Evolutionary conservation across 768 basidiomycete species (phyloP), one percentile per base, ranked within the genome.

Genomic region (Calocybe gangraenosa): DNA sequence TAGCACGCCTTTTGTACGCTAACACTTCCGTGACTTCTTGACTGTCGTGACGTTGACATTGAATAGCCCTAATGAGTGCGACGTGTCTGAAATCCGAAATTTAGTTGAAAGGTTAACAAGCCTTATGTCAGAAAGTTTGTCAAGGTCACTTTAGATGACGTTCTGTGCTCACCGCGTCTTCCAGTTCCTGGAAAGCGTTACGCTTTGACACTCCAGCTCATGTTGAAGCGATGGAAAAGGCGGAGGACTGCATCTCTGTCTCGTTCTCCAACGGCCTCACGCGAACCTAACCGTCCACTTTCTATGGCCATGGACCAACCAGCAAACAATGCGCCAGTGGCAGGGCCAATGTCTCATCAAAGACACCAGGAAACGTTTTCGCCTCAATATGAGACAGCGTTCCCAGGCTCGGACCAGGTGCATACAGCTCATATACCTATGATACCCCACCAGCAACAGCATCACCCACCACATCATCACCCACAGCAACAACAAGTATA

Each of bases 101-200:
- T 81, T 87, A 56, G 86, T 96, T 5, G 90, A 93, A 59, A 79
- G 79, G 34, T 70, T 97, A 2, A 82, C 86, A 0, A 71, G 65
- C 33, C 70, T 92, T 14, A 79, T 97, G 70, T 79, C 87, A 1
- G 79, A 84, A 62, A 85, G 92, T 94, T 60, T 57, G 81, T 63
- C 21, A 40, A 41, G 31, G 39, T 35, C 37, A 15, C 21, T 43
- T 15, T 33, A 8, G 13, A 34, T 17, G 20, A 19, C 1, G 5
- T 40, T 33, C 36, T 28, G 23, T 34, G 36, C 36, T 42, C 42
- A 51, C 23, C 23, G 35, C 51, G 44, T 51, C 43, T 36, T 46
- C 14, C 57, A 93, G 92, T 94, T 48, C 92, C 93, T 18, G 94
- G 92, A 10, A 91, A 91, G 58, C 82, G 93, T 43, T 97, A 96